Conservation (phyloP, 805 yeast species). For the Cyberlindnera meyerae region DNA sequence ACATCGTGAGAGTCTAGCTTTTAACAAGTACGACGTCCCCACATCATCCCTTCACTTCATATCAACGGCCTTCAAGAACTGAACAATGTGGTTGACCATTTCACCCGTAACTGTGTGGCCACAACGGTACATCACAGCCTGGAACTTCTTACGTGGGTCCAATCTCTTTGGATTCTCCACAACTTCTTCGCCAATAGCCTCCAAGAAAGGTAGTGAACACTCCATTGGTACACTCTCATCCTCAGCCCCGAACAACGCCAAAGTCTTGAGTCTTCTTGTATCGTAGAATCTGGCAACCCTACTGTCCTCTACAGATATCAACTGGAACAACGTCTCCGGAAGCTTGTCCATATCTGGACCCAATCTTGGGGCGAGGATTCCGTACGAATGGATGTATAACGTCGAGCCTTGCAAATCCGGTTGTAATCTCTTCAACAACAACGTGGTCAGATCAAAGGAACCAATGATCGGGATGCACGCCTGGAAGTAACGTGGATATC, state of each 20-base stretch:
- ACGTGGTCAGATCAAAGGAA: constrained; percentile 17
- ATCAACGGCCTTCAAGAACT: not conserved
- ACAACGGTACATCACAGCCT: constrained; percentile 15
- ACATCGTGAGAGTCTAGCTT: no score
- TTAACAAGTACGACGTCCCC: no score
- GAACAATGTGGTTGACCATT: constrained; percentile 13
- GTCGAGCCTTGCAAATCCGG: not conserved
- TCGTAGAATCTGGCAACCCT: constrained; percentile 11
- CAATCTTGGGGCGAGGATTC: constrained; percentile 1
- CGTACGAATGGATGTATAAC: constrained; percentile 7
- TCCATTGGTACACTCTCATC: constrained; percentile 14
- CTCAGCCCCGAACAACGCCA: constrained; percentile 19
- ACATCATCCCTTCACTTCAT: no score
- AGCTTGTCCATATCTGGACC: not conserved
- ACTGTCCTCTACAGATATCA: constrained; percentile 14
- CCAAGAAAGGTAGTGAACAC: constrained; percentile 15
- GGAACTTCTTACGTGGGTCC: constrained; percentile 5
- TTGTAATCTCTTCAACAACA: constrained; percentile 15
- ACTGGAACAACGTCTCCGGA: constrained; percentile 11
- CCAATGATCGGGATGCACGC: constrained; percentile 23
- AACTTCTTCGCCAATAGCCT: not conserved
- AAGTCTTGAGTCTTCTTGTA: constrained; percentile 6
- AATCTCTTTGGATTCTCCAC: constrained; percentile 1
- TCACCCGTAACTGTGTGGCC: constrained; percentile 18
- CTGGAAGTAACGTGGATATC: constrained; percentile 13